Evolutionary conservation across 495 filamentous ascomycete genomes (phyloP).

Genomic region (Trichocladium antarcticum): DNA sequence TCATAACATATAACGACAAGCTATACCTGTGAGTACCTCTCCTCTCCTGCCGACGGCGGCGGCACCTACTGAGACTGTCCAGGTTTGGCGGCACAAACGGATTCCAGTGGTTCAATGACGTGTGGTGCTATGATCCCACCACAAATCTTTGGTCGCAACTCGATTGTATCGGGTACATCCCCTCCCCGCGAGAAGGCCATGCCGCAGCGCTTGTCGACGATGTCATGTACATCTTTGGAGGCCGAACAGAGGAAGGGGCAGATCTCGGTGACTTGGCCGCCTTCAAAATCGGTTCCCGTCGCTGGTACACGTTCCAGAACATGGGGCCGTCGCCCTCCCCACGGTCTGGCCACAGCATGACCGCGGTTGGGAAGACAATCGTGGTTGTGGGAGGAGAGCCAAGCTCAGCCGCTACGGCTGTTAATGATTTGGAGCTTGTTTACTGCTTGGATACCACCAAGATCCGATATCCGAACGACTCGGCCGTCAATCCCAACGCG

Average conservation of each 20-base stretch:
- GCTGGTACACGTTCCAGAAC: constrained; percentile 99
- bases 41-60: not conserved
- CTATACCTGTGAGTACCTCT: constrained; percentile 67
- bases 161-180: constrained; percentile 96
- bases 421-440: constrained; percentile 72
- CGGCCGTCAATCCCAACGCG: constrained; percentile 40
- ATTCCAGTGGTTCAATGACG: constrained; percentile 93
- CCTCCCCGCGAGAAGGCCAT: constrained; percentile 85
- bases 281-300: constrained; percentile 78
- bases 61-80: constrained; percentile 15
- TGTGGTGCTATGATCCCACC: constrained; percentile 87
- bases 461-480: constrained; percentile 85
- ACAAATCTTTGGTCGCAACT: constrained; percentile 72
- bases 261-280: constrained; percentile 92
- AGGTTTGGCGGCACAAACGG: constrained; percentile 97
- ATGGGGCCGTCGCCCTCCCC: constrained; percentile 96
- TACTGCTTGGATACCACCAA: constrained; percentile 92
- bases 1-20: constrained; percentile 86
- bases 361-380: constrained; percentile 79
- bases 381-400: constrained; percentile 90
- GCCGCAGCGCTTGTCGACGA: constrained; percentile 86
- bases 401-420: constrained; percentile 69
- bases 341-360: constrained; percentile 95
- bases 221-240: constrained; percentile 99
- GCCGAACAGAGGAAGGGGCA: constrained; percentile 82